Conservation (phyloP, 2,329 filamentous ascomycete genomes). For the Teratosphaeriaceae sp. region DNA sequence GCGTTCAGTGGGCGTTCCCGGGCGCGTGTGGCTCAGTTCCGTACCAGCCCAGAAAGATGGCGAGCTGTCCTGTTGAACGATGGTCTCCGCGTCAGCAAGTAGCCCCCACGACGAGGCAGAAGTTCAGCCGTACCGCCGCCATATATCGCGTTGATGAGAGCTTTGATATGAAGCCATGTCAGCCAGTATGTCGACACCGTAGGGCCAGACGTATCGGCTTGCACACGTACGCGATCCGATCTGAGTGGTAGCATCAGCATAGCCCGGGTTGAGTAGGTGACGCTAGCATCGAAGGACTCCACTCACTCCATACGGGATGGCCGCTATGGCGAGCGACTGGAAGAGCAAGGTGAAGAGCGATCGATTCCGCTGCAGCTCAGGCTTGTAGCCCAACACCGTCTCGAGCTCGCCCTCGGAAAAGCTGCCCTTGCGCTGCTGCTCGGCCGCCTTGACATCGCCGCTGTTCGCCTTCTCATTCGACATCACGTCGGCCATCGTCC, state of each 20-base stretch:
- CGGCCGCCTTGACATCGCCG: background rate
- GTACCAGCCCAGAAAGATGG: constrained; percentile 61
- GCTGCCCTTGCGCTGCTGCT: constrained; percentile 9
- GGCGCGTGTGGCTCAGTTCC: too few species aligned
- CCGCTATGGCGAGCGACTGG: constrained; percentile 55
- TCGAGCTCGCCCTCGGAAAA: constrained; percentile 28
- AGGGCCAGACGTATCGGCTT: background rate
- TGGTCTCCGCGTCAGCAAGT: background rate
- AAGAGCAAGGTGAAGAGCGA: constrained; percentile 56
- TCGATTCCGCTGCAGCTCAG: constrained; percentile 52
- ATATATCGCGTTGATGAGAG: background rate
- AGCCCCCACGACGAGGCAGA: background rate
- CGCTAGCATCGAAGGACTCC: constrained; percentile 41
- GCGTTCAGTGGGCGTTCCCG: too few species aligned
- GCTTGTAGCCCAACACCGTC: constrained; percentile 49
- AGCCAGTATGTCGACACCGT: background rate
- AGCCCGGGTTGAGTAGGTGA: too few species aligned
- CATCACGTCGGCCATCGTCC: background rate
- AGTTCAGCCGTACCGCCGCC: background rate
- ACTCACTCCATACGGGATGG: constrained; percentile 54
- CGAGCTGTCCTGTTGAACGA: constrained; percentile 50
- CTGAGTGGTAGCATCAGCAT: background rate
- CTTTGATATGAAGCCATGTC: background rate
- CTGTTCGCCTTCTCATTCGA: background rate
- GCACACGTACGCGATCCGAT: background rate